phyloP scores from a whole-genome alignment of 2,329 filamentous ascomycete genomes.

The Aspergillus spinulosporus region DNA sequence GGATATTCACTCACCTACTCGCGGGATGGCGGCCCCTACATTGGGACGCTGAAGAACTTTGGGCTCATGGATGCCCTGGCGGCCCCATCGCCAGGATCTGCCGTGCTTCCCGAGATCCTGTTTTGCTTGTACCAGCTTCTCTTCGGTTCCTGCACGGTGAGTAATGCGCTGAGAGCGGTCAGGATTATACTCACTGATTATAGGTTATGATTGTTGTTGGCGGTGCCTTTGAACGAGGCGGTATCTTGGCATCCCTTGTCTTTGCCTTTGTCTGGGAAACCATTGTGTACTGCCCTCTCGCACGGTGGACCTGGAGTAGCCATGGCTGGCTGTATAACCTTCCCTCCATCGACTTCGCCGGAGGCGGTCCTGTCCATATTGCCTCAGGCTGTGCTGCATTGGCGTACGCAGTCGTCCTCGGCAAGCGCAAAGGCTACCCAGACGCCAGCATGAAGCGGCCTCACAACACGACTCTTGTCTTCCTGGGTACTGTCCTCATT shows the following conservation, averaged over 20 bases:
- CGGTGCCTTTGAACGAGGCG: constrained; percentile 64
- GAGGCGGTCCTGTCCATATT: constrained; percentile 74
- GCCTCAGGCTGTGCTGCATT: constrained; percentile 70
- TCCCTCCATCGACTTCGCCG: constrained; percentile 71
- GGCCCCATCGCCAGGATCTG: constrained; percentile 60
- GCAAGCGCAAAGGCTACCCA: constrained; percentile 62
- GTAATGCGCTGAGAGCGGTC: neutral
- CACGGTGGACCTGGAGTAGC: constrained; percentile 76
- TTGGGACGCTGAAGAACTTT: constrained; percentile 63
- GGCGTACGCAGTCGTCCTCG: constrained; percentile 72
- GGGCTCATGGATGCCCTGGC: constrained; percentile 62
- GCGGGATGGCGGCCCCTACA: constrained; percentile 60
- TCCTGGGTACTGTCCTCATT: constrained; percentile 62
- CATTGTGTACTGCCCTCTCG: constrained; percentile 70
- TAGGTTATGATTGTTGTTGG: constrained; percentile 67
- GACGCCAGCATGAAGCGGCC: constrained; percentile 56
- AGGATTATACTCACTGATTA: constrained; percentile 24
- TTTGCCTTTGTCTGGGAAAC: constrained; percentile 74
- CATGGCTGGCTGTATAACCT: constrained; percentile 71
- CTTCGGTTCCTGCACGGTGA: constrained; percentile 54
- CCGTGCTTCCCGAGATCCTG: constrained; percentile 62
- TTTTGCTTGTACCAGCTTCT: constrained; percentile 67
- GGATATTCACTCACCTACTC: constrained; percentile 65
- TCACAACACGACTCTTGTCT: constrained; percentile 72
- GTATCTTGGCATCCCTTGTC: constrained; percentile 63